Conservation (phyloP, 805 yeast species). For the Teunomyces atbi region DNA sequence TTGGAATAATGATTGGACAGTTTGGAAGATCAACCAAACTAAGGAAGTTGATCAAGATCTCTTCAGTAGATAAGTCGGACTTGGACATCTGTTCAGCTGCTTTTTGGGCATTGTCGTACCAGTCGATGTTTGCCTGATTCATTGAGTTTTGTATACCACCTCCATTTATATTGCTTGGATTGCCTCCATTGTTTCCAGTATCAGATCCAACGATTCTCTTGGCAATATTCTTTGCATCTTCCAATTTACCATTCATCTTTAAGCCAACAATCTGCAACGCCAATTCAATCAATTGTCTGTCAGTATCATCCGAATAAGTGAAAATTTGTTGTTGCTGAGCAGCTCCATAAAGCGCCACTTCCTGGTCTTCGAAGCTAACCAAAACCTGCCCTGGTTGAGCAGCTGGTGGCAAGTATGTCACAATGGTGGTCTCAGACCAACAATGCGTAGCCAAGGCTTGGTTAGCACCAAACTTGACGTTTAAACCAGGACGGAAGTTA, state of each 20-base stretch:
- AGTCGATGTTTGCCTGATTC: slow-evolving; percentile 31
- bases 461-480: slow-evolving; percentile 83
- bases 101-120: slow-evolving; percentile 54
- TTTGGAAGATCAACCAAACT: slow-evolving; percentile 63
- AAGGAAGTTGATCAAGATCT: slow-evolving; percentile 48
- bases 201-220: slow-evolving; percentile 79
- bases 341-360: slow-evolving; percentile 26
- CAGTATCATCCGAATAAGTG: slow-evolving; percentile 93
- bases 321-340: slow-evolving; percentile 58
- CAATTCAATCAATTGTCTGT: slow-evolving; percentile 87
- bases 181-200: slow-evolving; percentile 33
- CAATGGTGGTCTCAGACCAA: slow-evolving; percentile 94
- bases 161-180: slow-evolving; percentile 11
- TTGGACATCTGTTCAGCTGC: slow-evolving; percentile 48
- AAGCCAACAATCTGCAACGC: slow-evolving; percentile 96
- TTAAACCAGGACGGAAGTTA: slow-evolving; percentile 78
- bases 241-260: slow-evolving; percentile 93
- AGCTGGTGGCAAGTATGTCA: slow-evolving; percentile 92
- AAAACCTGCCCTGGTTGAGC: slow-evolving; percentile 85
- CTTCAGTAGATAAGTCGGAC: slow-evolving; percentile 47
- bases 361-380: slow-evolving; percentile 71
- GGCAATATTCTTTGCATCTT: slow-evolving; percentile 93
- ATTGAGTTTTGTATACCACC: slow-evolving; percentile 8
- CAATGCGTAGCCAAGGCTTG: slow-evolving; percentile 83
- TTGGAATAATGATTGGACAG: slow-evolving; percentile 60